phyloP scores from a whole-genome alignment of 2,329 filamentous ascomycete genomes.

The Cercospora zeae-maydis region DNA sequence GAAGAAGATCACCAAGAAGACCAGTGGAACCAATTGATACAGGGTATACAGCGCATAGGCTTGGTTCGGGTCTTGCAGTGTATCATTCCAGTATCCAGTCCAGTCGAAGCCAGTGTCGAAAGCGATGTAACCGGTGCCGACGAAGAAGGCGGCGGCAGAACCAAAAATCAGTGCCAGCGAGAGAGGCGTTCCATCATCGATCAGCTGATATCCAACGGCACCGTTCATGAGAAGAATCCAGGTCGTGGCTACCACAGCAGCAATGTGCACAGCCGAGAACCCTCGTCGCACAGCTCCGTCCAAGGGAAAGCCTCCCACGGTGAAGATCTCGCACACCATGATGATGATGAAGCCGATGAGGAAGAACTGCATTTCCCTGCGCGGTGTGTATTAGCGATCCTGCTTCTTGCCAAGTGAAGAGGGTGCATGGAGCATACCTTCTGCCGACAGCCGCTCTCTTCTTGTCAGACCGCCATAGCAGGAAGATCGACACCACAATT shows the following conservation, averaged over 20 bases:
- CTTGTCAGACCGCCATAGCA: constrained; percentile 76
- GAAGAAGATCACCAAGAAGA: constrained; percentile 87
- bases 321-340: constrained; percentile 94
- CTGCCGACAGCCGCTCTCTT: constrained; percentile 93
- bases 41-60: constrained; percentile 88
- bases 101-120: constrained; percentile 87
- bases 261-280: constrained; percentile 87
- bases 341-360: constrained; percentile 81
- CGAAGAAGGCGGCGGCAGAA: constrained; percentile 69
- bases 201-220: constrained; percentile 83
- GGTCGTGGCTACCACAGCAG: constrained; percentile 77
- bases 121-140: constrained; percentile 92
- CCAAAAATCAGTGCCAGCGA: constrained; percentile 71
- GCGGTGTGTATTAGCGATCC: constrained; percentile 37
- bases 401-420: not conserved
- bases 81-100: constrained; percentile 70
- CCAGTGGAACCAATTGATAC: constrained; percentile 82
- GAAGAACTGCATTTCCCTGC: constrained; percentile 90
- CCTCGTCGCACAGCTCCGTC: constrained; percentile 66
- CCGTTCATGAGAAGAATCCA: constrained; percentile 63
- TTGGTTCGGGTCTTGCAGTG: constrained; percentile 52
- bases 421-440: constrained; percentile 57
- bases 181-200: constrained; percentile 86
- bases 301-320: constrained; percentile 83
- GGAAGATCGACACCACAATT: constrained; percentile 62